Percentiles rank a stretch among this genome's conserved stretches.
These are phyloP conservation scores for Phytophthora uliginosa DNA, from an alignment of 352 stramenopile genomes.

Conservation along the genomic window DNA sequence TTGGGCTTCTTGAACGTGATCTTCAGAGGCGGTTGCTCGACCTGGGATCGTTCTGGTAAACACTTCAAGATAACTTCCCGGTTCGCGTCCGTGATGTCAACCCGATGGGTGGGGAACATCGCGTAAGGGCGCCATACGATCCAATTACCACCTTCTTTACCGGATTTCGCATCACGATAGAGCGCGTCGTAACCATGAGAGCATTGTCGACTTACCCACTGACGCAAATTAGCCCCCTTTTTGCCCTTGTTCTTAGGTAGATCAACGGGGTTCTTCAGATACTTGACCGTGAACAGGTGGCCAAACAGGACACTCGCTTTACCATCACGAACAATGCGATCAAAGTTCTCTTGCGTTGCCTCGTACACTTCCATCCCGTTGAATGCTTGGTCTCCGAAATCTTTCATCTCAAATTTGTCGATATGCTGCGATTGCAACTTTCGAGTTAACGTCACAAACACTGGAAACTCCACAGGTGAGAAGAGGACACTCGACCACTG, in stretches of 20 bases:
- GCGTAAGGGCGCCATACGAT: constrained; percentile 60
- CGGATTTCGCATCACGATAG: constrained; percentile 32
- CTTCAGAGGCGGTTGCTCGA: constrained; percentile 7
- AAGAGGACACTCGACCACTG: constrained; percentile 58
- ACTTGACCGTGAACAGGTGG: constrained; percentile 39
- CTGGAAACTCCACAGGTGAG: constrained; percentile 42
- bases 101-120: constrained; percentile 55
- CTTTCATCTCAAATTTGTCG: constrained; percentile 38
- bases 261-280: constrained; percentile 37
- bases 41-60: constrained; percentile 33
- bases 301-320: constrained; percentile 46
- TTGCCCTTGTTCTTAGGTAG: constrained; percentile 40
- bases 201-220: constrained; percentile 54
- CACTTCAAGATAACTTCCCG: constrained; percentile 14
- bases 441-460: constrained; percentile 31
- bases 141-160: constrained; percentile 34
- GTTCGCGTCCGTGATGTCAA: constrained; percentile 39
- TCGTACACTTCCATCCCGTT: constrained; percentile 55
- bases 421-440: constrained; percentile 29
- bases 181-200: constrained; percentile 64
- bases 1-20: constrained; percentile 32
- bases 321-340: constrained; percentile 11
- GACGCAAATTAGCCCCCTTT: constrained; percentile 19
- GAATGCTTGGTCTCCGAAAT: constrained; percentile 46
- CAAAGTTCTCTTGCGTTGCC: constrained; percentile 49